Evolutionary conservation across 805 yeast species (phyloP), one percentile per base, ranked within the genome.

Genomic region (Saccharomycopsis selenospora): DNA sequence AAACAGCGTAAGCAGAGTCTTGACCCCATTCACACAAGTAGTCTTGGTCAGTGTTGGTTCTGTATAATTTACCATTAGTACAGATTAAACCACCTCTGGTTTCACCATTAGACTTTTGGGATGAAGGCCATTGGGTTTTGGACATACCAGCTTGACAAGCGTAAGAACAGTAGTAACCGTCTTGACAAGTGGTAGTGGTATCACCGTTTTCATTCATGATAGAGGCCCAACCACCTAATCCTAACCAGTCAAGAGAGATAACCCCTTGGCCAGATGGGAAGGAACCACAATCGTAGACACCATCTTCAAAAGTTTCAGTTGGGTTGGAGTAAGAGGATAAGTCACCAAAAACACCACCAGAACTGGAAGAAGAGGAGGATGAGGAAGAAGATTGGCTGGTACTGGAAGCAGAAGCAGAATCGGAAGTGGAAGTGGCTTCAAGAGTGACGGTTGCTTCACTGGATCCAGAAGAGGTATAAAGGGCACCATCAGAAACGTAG

Each of bases 141-240:
- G 96, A 86, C 95, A 87, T 86, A 77, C 98, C 98, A 38, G 96
- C 80, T 74, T 88, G 95, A 75, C 98, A 91, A 53, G 97, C 95
- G 70, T 91, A 91, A 51, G 97, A 91, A 72, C 98, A 91, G 80
- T 85, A 88, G 61, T 77, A 77, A 51, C 97, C 98, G 59, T 90
- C 96, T 54, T 71, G 66, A 76, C 98, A 91, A 44, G 75, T 61
- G 46, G 84, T 74, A 54, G 87, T 76, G 55, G 87, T 79, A 56
- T 75, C 70, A 52, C 75, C 76, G 55, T 76, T 73, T 48, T 68
- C 65, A 62, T 75, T 70, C 62, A 64, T 59, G 62, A 87, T 73
- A 60, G 91, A 88, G 47, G 95, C 75, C 79, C 79, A 84, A 59
- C 96, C 96, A 56, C 93, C 95, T 56, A 79, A 77, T 36, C 82